Evolutionary conservation across 176 grass and related monocot species (phyloP).

Genomic region (Alopecurus myosuroides): DNA sequence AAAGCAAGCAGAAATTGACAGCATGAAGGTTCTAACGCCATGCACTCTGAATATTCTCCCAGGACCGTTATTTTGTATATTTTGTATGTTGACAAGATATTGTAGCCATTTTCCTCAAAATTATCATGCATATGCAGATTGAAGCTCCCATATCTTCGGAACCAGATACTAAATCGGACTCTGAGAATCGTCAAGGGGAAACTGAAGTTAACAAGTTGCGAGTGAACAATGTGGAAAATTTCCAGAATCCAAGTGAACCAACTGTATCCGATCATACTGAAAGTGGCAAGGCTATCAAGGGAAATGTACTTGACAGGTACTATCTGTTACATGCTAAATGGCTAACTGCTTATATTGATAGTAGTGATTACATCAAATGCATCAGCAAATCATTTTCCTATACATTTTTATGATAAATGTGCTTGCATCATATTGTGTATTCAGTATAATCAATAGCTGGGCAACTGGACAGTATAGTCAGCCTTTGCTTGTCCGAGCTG

Average conservation of each 20-base stretch:
- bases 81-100: slow-evolving; percentile 16
- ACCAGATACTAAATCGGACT: slow-evolving; percentile 25
- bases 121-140: slow-evolving; percentile 33
- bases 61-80: slow-evolving; percentile 26
- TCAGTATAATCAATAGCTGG: neutral
- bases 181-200: slow-evolving; percentile 17
- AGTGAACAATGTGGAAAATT: slow-evolving; percentile 10
- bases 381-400: slow-evolving; percentile 9
- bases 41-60: neutral
- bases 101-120: slow-evolving; percentile 9
- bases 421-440: slow-evolving; percentile 1
- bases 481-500: neutral
- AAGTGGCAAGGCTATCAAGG: slow-evolving; percentile 17
- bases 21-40: slow-evolving; percentile 14
- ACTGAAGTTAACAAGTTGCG: slow-evolving; percentile 9
- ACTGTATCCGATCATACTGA: slow-evolving; percentile 22
- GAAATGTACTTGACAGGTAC: slow-evolving; percentile 45
- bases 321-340: slow-evolving; percentile 24
- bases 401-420: neutral
- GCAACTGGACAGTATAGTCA: neutral
- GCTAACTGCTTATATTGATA: slow-evolving; percentile 12
- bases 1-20: slow-evolving; percentile 16
- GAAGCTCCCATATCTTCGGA: slow-evolving; percentile 21
- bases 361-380: neutral
- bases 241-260: slow-evolving; percentile 20